These are phyloP conservation scores for Taphrina betulina DNA, from an alignment of 1,139 yeast genomes.

Conservation along the genomic window DNA sequence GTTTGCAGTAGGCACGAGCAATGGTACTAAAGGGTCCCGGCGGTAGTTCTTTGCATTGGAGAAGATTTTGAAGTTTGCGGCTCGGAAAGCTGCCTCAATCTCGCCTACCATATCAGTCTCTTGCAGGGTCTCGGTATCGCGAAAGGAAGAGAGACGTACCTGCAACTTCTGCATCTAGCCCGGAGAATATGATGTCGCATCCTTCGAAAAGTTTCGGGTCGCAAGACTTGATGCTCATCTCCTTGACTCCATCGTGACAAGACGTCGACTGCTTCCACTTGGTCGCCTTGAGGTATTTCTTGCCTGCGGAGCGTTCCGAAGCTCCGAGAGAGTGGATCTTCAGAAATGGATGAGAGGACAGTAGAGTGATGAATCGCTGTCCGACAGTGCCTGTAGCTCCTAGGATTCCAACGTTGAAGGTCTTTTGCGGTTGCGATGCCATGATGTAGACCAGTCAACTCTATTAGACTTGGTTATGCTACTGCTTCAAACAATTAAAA, in stretches of 20 bases:
- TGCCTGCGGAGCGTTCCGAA: constrained; percentile 90
- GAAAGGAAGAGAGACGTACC: constrained; percentile 52
- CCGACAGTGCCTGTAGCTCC: constrained; percentile 88
- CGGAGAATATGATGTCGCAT: constrained; percentile 93
- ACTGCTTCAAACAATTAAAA: too few species aligned
- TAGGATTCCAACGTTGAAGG: constrained; percentile 62
- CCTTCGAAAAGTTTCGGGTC: constrained; percentile 70
- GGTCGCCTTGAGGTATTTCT: constrained; percentile 76
- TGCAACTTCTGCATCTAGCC: constrained; percentile 89
- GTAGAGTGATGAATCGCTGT: constrained; percentile 83
- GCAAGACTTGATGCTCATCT: constrained; percentile 73
- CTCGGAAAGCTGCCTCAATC: constrained; percentile 79
- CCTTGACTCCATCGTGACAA: constrained; percentile 67
- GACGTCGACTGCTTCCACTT: constrained; percentile 92
- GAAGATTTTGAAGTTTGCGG: constrained; percentile 75
- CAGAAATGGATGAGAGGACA: constrained; percentile 86
- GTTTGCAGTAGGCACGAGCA: constrained; percentile 92
- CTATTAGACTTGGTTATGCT: too few species aligned
- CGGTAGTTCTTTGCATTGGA: constrained; percentile 97
- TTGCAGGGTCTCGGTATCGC: neutral
- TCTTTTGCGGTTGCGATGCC: constrained; percentile 2
- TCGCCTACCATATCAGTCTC: neutral
- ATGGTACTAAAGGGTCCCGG: constrained; percentile 81
- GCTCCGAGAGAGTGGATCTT: constrained; percentile 87
- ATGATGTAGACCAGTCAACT: neutral